Percentiles rank a stretch among this genome's conserved stretches.
These are phyloP conservation scores for Solanum okadae DNA, from an alignment of 257 asterid genomes.

Conservation along the genomic window DNA sequence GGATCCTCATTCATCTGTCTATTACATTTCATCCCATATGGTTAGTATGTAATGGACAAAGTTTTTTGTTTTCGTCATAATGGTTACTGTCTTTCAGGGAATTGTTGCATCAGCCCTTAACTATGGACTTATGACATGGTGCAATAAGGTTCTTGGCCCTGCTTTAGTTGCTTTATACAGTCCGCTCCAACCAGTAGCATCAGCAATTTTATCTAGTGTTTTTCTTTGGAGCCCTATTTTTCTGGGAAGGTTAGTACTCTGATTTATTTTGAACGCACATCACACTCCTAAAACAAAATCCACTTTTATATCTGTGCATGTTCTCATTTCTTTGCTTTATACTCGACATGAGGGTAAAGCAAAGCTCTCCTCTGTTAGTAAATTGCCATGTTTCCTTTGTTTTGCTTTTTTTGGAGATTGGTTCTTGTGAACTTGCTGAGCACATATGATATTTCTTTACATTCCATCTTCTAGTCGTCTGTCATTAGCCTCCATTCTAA, in stretches of 20 bases:
- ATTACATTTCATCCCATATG: background rate
- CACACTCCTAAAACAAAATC: background rate
- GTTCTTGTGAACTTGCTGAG: background rate
- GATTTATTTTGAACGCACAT: background rate
- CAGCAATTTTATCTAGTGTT: slow-evolving; percentile 70
- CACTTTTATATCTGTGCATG: background rate
- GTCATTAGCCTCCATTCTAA: background rate
- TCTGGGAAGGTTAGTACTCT: slow-evolving; percentile 64
- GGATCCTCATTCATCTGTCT: background rate
- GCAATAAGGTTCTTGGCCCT: slow-evolving; percentile 84
- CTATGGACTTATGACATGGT: slow-evolving; percentile 84
- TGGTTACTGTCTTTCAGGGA: slow-evolving; percentile 38
- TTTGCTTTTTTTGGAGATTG: background rate
- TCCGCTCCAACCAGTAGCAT: slow-evolving; percentile 90
- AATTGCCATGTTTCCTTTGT: background rate
- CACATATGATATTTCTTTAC: background rate
- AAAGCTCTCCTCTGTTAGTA: background rate
- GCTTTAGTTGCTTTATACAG: slow-evolving; percentile 81
- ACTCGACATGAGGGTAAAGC: background rate
- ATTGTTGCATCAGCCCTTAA: slow-evolving; percentile 79
- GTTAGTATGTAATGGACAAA: background rate
- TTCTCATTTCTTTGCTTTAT: background rate
- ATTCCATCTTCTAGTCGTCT: background rate
- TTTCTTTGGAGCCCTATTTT: slow-evolving; percentile 93
- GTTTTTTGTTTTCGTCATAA: background rate